Base-by-base conservation (phyloP, 140 eudicot genomes). In the Flaveria floridana region DNA sequence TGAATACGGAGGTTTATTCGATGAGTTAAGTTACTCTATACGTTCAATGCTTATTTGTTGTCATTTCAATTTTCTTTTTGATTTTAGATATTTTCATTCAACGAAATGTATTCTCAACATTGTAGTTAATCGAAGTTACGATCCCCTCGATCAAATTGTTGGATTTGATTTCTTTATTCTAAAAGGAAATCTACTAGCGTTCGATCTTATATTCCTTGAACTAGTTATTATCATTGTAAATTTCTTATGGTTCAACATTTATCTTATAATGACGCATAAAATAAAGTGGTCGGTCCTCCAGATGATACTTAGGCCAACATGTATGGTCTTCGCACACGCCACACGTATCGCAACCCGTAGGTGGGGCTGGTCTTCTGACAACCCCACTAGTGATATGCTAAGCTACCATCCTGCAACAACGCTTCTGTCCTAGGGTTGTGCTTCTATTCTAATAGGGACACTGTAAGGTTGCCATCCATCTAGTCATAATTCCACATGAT, bases 111-210 rank as follows among this genome's bases (percentile, higher is more conserved):
- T 23, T 25, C 16, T 59, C 4, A 48, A 21, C 37, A 3, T 39
- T 76, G 70, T 77, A 71, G 79, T 68, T 77, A 76, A 72, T 76
- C 65, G 76, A 76, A n/a, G 42, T 76, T 77, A 65, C 73, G 48
- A 71, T 72, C 51, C 78, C 65, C 58, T 71, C 10, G 39, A 61
- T 61, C 51, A 41, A 64, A 61, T 63, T 63, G 53, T 56, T 79
- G 8, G 21, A 72, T 56, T 56, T 57, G 30, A 55, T 57, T 65
- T 57, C 1, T 21, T 57, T 57, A 57, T 21, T 34, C 10, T n/a
- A 57, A 57, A 57, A 57, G 15, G 13, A 72, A 50, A 72, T 39
- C 65, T 57, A 53, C 53, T 61, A 39, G 68, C 52, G 46, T 63
- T 52, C 1, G 25, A 23, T 23, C 21, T 75, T 44, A 26, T 62